A percentile compares a stretch with the other conserved stretches of the same genome.
Conservation (phyloP, 1,284 basidiomycete genomes). For the Ceratobasidium sp. region DNA sequence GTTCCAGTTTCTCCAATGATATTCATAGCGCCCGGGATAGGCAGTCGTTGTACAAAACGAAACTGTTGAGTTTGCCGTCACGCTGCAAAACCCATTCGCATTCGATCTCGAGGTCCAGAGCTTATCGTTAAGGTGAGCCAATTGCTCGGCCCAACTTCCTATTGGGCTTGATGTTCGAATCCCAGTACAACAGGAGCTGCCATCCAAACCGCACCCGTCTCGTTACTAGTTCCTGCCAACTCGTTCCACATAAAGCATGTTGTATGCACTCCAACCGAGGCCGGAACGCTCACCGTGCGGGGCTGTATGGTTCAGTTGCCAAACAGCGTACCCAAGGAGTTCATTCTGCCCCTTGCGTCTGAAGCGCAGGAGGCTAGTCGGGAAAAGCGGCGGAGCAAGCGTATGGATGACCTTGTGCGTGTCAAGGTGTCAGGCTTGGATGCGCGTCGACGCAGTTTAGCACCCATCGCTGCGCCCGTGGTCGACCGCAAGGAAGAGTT, state of each 20-base stretch:
- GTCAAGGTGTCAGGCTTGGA: slow-evolving; percentile 80
- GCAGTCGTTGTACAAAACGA: slow-evolving; percentile 87
- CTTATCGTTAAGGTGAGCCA: slow-evolving; percentile 79
- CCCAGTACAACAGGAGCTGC: slow-evolving; percentile 83
- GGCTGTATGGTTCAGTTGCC: slow-evolving; percentile 84
- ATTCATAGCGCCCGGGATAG: slow-evolving; percentile 62
- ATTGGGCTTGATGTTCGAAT: slow-evolving; percentile 34
- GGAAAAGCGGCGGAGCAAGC: slow-evolving; percentile 68
- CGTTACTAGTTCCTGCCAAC: slow-evolving; percentile 77
- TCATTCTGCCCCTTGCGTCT: slow-evolving; percentile 81
- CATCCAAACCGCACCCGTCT: slow-evolving; percentile 73
- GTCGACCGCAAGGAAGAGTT: slow-evolving; percentile 61
- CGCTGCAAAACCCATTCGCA: slow-evolving; percentile 90
- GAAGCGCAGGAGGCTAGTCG: slow-evolving; percentile 77
- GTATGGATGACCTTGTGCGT: slow-evolving; percentile 74
- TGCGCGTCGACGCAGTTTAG: slow-evolving; percentile 62
- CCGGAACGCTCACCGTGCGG: slow-evolving; percentile 78
- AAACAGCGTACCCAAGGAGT: slow-evolving; percentile 79
- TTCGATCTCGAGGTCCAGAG: slow-evolving; percentile 91
- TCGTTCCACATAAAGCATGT: slow-evolving; percentile 82
- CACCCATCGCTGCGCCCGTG: slow-evolving; percentile 39
- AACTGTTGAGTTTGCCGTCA: slow-evolving; percentile 81
- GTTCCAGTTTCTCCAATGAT: slow-evolving; percentile 42
- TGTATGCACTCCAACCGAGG: slow-evolving; percentile 72
- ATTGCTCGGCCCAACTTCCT: background rate